These are phyloP conservation scores for Hymenoscyphus linearis DNA, from an alignment of 2,329 filamentous ascomycete species.

Conservation along the genomic window DNA sequence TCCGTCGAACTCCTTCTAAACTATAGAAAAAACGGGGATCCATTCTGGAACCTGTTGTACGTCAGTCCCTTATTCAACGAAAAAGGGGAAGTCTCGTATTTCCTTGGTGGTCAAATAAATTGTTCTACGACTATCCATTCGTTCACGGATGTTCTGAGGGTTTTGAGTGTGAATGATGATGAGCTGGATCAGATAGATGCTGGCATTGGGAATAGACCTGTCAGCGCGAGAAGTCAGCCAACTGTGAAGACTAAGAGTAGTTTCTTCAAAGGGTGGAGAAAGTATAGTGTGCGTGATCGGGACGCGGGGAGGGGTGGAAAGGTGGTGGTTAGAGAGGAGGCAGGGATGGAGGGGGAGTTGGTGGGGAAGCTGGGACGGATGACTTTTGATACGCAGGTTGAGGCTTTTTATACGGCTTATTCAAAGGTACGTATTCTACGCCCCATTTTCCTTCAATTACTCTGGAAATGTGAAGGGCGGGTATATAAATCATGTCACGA, in stretches of 20 bases:
- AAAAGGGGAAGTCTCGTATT: conserved; percentile 44
- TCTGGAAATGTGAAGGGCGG: not conserved
- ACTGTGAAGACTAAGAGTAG: conserved; percentile 14
- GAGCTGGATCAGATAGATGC: conserved; percentile 28
- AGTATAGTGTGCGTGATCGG: conserved; percentile 11
- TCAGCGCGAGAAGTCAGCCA: conserved; percentile 14
- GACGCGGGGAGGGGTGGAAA: conserved; percentile 1
- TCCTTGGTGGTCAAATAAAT: conserved; percentile 53
- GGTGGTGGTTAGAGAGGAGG: conserved; percentile 21
- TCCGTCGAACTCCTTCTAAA: conserved; percentile 47
- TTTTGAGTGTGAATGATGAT: conserved; percentile 39
- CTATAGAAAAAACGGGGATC: conserved; percentile 44
- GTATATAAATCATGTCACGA: not conserved
- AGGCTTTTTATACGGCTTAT: conserved; percentile 40
- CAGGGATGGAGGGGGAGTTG: conserved; percentile 39
- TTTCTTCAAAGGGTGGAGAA: conserved; percentile 28
- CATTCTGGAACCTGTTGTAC: conserved; percentile 54
- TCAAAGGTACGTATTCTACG: conserved; percentile 33
- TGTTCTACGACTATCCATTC: conserved; percentile 49
- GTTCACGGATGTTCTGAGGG: conserved; percentile 44
- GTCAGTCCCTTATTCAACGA: conserved; percentile 46
- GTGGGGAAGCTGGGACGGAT: conserved; percentile 33
- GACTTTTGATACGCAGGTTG: conserved; percentile 35
- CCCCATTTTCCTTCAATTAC: not conserved
- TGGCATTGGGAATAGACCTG: conserved; percentile 17